phyloP scores from a whole-genome alignment of 2,329 filamentous ascomycete genomes.

The Aspergillus sp. region DNA sequence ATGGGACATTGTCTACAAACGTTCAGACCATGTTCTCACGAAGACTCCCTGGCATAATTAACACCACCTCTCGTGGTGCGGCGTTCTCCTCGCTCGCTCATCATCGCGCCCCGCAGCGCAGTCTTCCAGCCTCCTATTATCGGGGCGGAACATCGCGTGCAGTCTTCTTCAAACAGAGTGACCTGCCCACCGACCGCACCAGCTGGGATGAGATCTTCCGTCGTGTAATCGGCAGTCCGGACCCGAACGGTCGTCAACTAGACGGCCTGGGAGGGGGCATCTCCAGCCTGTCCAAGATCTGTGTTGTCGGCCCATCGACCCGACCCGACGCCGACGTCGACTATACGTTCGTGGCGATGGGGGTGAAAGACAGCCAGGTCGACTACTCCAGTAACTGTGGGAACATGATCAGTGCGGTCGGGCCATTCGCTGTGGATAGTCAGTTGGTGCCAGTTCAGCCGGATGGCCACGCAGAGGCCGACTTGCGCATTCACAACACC shows the following conservation, averaged over 20 bases:
- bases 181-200: constrained; percentile 48
- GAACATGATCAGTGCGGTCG: constrained; percentile 69
- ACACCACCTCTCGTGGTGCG: neutral
- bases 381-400: constrained; percentile 71
- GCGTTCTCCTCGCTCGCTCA: neutral
- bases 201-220: constrained; percentile 57
- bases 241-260: constrained; percentile 65
- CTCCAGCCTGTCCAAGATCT: constrained; percentile 69
- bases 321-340: constrained; percentile 58
- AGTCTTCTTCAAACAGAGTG: constrained; percentile 55
- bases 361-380: constrained; percentile 58
- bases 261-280: constrained; percentile 69
- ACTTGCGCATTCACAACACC: constrained; percentile 64
- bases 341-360: constrained; percentile 70
- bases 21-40: neutral
- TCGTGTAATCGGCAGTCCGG: constrained; percentile 62
- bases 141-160: constrained; percentile 69
- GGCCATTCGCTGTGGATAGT: constrained; percentile 62
- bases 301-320: constrained; percentile 57
- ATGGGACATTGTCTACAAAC: no score
- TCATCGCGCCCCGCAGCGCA: constrained; percentile 21
- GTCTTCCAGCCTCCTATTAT: constrained; percentile 57
- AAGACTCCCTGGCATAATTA: neutral
- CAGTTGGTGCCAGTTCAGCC: constrained; percentile 39
- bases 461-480: constrained; percentile 31